Percentiles rank a stretch among this genome's conserved stretches.
phyloP scores from a whole-genome alignment of 2,329 filamentous ascomycete genomes.

The Epichloe elymi region DNA sequence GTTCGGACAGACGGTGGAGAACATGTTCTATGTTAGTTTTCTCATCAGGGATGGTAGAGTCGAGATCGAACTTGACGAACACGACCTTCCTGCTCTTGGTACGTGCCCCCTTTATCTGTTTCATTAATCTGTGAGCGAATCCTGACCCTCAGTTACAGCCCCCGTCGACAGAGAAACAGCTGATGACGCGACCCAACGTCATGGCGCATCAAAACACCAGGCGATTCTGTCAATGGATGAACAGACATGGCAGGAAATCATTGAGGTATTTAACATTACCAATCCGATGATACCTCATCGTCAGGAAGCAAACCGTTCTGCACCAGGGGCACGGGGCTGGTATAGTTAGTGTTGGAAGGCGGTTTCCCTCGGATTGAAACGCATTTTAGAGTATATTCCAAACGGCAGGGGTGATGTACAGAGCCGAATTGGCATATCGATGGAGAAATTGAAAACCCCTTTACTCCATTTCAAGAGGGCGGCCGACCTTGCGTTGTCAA shows the following conservation, averaged over 20 bases:
- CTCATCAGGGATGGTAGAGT: constrained; percentile 76
- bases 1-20: constrained; percentile 92
- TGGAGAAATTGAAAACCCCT: neutral
- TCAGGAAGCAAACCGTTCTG: constrained; percentile 38
- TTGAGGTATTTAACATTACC: constrained; percentile 62
- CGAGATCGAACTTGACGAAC: constrained; percentile 58
- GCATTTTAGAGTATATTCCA: neutral
- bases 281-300: constrained; percentile 78
- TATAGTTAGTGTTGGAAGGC: constrained; percentile 36
- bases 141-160: constrained; percentile 10
- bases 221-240: constrained; percentile 83
- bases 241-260: constrained; percentile 65
- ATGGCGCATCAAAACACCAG: constrained; percentile 59
- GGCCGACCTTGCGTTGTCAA: too few relatives aligned
- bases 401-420: neutral
- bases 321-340: constrained; percentile 49
- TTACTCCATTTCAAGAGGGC: neutral
- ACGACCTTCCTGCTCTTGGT: constrained; percentile 70
- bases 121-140: neutral
- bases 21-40: constrained; percentile 93
- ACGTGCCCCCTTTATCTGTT: constrained; percentile 25
- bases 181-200: constrained; percentile 30
- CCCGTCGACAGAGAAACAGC: constrained; percentile 28
- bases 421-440: neutral
- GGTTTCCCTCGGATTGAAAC: neutral